Evolutionary conservation across 768 basidiomycete species (phyloP), one percentile per base, ranked within the genome.

Genomic region (Suillus subluteus): DNA sequence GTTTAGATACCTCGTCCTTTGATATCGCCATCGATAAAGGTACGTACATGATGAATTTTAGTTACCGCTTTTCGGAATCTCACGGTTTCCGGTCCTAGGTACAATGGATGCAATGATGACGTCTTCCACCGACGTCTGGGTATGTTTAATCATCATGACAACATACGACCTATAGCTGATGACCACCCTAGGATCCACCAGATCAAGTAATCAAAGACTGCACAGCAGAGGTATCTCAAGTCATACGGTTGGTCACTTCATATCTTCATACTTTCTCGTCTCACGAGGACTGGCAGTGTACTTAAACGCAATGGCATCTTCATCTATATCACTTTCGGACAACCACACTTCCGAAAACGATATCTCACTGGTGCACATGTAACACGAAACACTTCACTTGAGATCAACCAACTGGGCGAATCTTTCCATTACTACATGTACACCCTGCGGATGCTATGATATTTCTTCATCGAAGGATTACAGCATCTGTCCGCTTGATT

Each of bases 81-180:
- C 6, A 58, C 30, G 68, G 38, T 23, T 37, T 12, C 35, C 26
- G 48, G 13, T 13, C 5, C 40, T 65, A 86, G 85, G 91, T 18
- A 94, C 93, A 2, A 94, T 95, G 92, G 94, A 95, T 74, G 91
- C 92, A 3, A 91, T 95, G 90, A 88, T 95, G 88, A 88, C 94
- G 0, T 81, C 86, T 1, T 91, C 92, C 73, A 89, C 90, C 21
- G 90, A 93, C 70, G 88, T 93, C 65, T 95, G 94, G 93, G 92
- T 91, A 69, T 62, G 84, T 68, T 61, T 12, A 16, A 44, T 46
- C 5, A 59, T 26, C 1, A 12, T 54, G 26, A 26, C 26, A 13
- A 26, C 26, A 12, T 50, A 23, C 44, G 38, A 18, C 61, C 26
- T 30, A 30, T n/a, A n/a, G n/a, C 26, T 61, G n/a, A 56, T 66